These are phyloP conservation scores for Diplodia scrobiculata DNA, from an alignment of 2,329 filamentous ascomycete genomes.

Conservation along the genomic window DNA sequence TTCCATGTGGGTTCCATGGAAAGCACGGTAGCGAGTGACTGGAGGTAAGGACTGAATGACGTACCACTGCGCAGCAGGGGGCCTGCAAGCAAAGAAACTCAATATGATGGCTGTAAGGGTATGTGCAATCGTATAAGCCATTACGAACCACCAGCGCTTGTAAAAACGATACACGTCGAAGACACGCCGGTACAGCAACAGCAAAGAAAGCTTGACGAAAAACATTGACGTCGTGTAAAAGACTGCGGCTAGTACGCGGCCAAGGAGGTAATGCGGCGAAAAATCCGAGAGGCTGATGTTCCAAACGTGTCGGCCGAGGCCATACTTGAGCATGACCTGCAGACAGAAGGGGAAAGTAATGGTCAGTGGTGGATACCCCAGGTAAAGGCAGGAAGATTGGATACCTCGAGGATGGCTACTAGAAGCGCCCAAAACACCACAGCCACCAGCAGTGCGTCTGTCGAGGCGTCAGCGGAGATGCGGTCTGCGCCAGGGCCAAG, in stretches of 20 bases:
- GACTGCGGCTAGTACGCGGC: conserved; percentile 16
- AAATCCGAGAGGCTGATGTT: conserved; percentile 17
- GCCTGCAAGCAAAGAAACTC: conserved; percentile 1
- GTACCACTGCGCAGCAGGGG: conserved; percentile 13
- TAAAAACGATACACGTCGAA: conserved; percentile 24
- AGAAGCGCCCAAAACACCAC: conserved; percentile 5
- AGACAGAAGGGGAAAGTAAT: neutral
- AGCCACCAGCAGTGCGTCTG: conserved; percentile 3
- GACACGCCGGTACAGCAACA: conserved; percentile 27
- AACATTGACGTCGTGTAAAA: conserved; percentile 29
- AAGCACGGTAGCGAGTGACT: neutral
- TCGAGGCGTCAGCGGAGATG: conserved; percentile 8
- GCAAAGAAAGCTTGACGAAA: conserved; percentile 30
- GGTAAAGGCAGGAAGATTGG: too few relatives aligned
- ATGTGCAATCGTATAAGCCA: conserved; percentile 1
- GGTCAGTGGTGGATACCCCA: neutral
- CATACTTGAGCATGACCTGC: neutral
- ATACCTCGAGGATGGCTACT: conserved; percentile 7
- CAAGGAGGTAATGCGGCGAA: neutral
- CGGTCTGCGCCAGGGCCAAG: neutral
- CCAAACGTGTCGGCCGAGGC: conserved; percentile 14
- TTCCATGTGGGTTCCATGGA: too few relatives aligned
- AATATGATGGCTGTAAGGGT: neutral
- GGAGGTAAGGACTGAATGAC: neutral
- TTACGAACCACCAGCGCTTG: conserved; percentile 22